These are phyloP conservation scores for Pseudocercospora musae DNA, from an alignment of 2,329 filamentous ascomycete genomes.

Conservation along the genomic window DNA sequence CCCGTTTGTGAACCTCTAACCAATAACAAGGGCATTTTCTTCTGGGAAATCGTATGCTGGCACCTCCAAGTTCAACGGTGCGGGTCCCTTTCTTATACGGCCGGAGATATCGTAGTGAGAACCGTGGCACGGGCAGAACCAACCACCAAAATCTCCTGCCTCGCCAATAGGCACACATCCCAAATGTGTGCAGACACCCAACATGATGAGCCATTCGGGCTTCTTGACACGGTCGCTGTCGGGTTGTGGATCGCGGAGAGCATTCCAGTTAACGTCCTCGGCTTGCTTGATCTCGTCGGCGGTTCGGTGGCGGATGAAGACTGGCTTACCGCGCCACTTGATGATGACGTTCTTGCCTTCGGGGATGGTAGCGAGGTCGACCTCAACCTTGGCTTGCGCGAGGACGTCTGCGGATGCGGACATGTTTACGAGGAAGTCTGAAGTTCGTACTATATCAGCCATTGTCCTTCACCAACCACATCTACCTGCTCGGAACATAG, in stretches of 20 bases:
- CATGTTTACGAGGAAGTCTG: slow-evolving; percentile 99
- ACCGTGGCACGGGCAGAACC: slow-evolving; percentile 99
- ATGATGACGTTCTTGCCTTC: slow-evolving; percentile 99
- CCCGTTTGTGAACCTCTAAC: slow-evolving; percentile 57
- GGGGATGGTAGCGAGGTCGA: slow-evolving; percentile 86
- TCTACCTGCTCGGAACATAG: neutral
- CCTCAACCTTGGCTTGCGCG: slow-evolving; percentile 99
- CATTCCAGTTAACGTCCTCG: slow-evolving; percentile 77
- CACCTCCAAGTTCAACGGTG: slow-evolving; percentile 95
- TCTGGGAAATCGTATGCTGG: slow-evolving; percentile 89
- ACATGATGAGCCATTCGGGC: slow-evolving; percentile 98
- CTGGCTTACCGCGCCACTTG: slow-evolving; percentile 99
- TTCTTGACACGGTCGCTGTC: slow-evolving; percentile 95
- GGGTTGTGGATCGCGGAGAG: slow-evolving; percentile 84
- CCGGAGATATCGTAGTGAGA: slow-evolving; percentile 99
- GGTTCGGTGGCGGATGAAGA: slow-evolving; percentile 99
- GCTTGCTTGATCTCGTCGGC: slow-evolving; percentile 89
- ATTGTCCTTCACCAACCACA: neutral
- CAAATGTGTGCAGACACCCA: slow-evolving; percentile 98
- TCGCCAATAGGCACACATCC: slow-evolving; percentile 99
- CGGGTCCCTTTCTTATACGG: slow-evolving; percentile 94
- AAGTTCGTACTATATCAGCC: slow-evolving; percentile 13
- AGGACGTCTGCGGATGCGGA: slow-evolving; percentile 96
- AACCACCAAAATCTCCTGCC: slow-evolving; percentile 95
- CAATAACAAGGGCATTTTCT: slow-evolving; percentile 84